Conservation (phyloP, 1,139 yeast species). For the Meyerozyma smithsonii region DNA sequence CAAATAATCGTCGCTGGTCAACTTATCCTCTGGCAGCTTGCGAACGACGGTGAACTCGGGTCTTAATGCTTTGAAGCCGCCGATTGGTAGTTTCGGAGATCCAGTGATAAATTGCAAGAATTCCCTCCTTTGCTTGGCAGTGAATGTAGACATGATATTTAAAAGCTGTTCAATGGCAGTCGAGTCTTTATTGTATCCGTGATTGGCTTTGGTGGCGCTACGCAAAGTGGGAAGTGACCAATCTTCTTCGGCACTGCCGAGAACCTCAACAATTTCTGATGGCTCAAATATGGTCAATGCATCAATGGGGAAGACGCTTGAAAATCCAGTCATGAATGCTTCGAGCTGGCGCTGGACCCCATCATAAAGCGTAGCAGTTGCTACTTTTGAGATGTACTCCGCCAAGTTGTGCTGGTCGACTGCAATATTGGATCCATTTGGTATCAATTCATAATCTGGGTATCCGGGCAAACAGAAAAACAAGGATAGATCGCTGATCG, state of each 20-base stretch:
- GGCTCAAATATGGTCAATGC: constrained; percentile 72
- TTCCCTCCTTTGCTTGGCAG: constrained; percentile 52
- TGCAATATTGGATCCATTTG: constrained; percentile 47
- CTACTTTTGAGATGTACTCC: constrained; percentile 51
- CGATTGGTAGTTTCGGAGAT: constrained; percentile 87
- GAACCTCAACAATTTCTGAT: constrained; percentile 62
- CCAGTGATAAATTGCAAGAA: constrained; percentile 91
- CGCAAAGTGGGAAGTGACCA: constrained; percentile 70
- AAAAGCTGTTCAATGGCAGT: constrained; percentile 56
- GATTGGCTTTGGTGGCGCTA: constrained; percentile 74
- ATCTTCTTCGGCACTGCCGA: constrained; percentile 79
- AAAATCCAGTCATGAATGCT: constrained; percentile 77
- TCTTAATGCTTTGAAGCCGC: constrained; percentile 79
- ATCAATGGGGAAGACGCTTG: constrained; percentile 75
- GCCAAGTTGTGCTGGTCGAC: constrained; percentile 56
- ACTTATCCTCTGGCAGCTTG: constrained; percentile 65
- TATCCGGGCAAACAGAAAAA: constrained; percentile 78
- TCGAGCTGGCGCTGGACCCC: constrained; percentile 66
- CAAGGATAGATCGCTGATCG: constrained; percentile 52
- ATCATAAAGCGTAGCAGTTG: constrained; percentile 55
- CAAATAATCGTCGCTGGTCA: constrained; percentile 72
- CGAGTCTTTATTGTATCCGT: constrained; percentile 80
- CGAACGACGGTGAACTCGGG: constrained; percentile 89
- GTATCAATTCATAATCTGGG: constrained; percentile 52
- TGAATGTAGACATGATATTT: constrained; percentile 53